phyloP scores from a whole-genome alignment of 768 basidiomycete genomes.

The Roridomyces roridus region DNA sequence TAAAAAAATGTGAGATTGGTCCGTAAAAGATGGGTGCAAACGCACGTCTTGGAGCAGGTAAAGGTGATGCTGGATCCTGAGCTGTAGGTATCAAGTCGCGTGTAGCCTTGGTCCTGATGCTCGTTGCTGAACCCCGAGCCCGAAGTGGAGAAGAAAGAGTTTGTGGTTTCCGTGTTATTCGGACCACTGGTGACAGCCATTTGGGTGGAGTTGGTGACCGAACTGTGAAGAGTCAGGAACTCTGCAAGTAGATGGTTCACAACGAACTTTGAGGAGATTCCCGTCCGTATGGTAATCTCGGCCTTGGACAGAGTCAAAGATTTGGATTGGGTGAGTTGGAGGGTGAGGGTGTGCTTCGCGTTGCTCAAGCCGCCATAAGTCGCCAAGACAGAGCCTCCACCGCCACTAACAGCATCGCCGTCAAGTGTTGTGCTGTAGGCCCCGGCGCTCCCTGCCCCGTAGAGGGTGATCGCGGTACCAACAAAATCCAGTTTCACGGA shows the following conservation, averaged over 20 bases:
- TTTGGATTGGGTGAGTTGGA: slow-evolving; percentile 18
- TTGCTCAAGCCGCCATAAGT: slow-evolving; percentile 18
- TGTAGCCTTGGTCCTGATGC: slow-evolving; percentile 21
- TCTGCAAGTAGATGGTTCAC: neutral
- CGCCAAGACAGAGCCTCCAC: slow-evolving; percentile 13
- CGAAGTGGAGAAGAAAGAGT: slow-evolving; percentile 19
- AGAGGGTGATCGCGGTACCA: slow-evolving; percentile 22
- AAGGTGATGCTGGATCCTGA: slow-evolving; percentile 15
- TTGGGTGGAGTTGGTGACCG: slow-evolving; percentile 8
- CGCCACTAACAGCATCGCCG: neutral
- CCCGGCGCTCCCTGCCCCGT: slow-evolving; percentile 20
- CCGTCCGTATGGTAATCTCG: slow-evolving; percentile 18
- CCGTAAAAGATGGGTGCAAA: neutral
- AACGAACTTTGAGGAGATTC: neutral
- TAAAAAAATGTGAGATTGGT: neutral
- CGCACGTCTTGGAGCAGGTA: slow-evolving; percentile 22
- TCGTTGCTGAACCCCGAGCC: slow-evolving; percentile 17
- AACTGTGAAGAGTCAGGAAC: neutral
- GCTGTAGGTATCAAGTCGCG: slow-evolving; percentile 21
- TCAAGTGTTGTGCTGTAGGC: slow-evolving; percentile 26
- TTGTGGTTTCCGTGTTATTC: slow-evolving; percentile 12
- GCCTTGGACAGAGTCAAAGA: slow-evolving; percentile 17
- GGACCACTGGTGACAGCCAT: slow-evolving; percentile 16
- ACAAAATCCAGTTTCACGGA: slow-evolving; percentile 19
- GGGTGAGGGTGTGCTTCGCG: slow-evolving; percentile 21